These are phyloP conservation scores for Colletotrichum australisinense DNA, from an alignment of 2,329 filamentous ascomycete genomes.

Conservation along the genomic window DNA sequence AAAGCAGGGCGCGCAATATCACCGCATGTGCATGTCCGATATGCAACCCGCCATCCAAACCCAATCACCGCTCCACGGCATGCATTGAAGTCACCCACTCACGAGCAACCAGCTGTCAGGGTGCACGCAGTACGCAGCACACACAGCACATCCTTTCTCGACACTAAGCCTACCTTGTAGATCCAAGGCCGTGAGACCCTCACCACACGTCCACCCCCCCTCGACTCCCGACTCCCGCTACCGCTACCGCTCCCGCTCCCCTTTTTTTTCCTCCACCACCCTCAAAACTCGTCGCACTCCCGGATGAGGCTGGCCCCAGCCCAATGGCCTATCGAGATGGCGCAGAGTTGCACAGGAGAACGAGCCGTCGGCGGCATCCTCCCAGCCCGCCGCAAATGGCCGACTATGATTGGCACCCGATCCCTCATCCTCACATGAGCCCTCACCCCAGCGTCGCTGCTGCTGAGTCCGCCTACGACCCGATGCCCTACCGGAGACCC, in stretches of 20 bases:
- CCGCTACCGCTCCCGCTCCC: neutral
- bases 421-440: neutral
- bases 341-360: constrained; percentile 36
- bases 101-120: constrained; percentile 35
- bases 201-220: constrained; percentile 3
- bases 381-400: constrained; percentile 40
- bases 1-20: constrained; percentile 33
- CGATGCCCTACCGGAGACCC: constrained; percentile 47
- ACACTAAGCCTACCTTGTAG: constrained; percentile 5
- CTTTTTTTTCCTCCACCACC: neutral
- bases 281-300: constrained; percentile 1
- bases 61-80: constrained; percentile 34
- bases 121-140: neutral
- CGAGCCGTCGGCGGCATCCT: constrained; percentile 28
- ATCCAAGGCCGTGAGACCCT: neutral
- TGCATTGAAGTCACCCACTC: constrained; percentile 33
- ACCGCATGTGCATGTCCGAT: constrained; percentile 32
- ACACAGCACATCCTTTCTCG: constrained; percentile 6
- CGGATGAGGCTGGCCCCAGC: constrained; percentile 33
- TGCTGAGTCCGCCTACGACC: constrained; percentile 42
- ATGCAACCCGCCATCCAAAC: constrained; percentile 31
- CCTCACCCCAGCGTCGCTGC: constrained; percentile 22
- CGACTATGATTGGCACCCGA: constrained; percentile 45
- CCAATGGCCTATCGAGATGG: constrained; percentile 38
- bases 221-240: neutral